Evolutionary conservation across 345 rosid species (phyloP), one percentile per base, ranked within the genome.

Genomic region (Linum trigynum): DNA sequence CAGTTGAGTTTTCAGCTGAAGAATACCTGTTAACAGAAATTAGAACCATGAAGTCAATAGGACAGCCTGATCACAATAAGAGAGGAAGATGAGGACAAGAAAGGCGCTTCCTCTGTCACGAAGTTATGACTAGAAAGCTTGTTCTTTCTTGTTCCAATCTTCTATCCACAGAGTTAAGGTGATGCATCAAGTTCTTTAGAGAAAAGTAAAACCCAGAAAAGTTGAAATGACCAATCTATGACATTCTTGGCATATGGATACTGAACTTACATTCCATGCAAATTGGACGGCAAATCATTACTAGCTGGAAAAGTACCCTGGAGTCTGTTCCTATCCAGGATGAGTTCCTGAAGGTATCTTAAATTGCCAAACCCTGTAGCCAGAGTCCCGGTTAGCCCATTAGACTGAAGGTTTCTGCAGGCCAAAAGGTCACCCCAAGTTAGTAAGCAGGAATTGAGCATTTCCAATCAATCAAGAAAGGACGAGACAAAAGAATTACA

Each of bases 381-480:
- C 67, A 94, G 63, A 65, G 58, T 80, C 32, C 99, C 99, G 0
- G 89, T 84, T 71, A 94, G 85, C 59, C 97, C 96, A 77, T 94
- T 94, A 62, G 92, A 84, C 84, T 88, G 89, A 65, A 94, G 91
- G 78, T 90, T 86, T 82, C 99, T 94, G 84, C 72, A 78, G 32
- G 64, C 57, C 71, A 57, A 45, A 61, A 55, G 50, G 64, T 61
- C 57, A 65, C 32, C 63, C 57, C 14, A 56, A 61, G 14, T 5
- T 39, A 36, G 58, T 68, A 64, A 61, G 63, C 58, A 1, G 60
- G 62, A 51, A 55, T 39, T 59, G 62, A 4, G 23, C 36, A 48
- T 37, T 63, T 14, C 61, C 43, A 41, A 64, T 4, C 45, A 12
- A 4, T 48, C 14, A 48, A 48, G 3, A 10, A 48, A 67, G 58